Conservation (phyloP, 805 yeast genomes). For the Metschnikowia santaceciliae region DNA sequence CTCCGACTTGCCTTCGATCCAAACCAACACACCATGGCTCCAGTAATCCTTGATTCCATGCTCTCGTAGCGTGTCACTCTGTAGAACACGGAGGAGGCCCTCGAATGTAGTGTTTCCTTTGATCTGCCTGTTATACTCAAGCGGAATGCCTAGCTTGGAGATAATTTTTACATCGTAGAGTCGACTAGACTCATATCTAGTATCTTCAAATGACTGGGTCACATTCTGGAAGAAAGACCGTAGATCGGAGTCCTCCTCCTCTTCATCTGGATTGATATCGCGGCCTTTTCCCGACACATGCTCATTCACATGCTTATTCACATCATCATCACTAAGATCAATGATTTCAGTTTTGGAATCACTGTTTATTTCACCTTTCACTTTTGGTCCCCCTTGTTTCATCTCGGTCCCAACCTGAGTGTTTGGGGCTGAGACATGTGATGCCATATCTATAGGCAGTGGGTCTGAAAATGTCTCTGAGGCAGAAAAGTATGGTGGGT, state of each 20-base stretch:
- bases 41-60: constrained; percentile 7
- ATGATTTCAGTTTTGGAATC: neutral
- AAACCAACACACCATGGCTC: constrained; percentile 23
- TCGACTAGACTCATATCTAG: constrained; percentile 25
- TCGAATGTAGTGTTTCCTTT: constrained; percentile 9
- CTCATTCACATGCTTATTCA: neutral
- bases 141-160: constrained; percentile 22
- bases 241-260: constrained; percentile 11
- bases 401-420: neutral
- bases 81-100: constrained; percentile 6
- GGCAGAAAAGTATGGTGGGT: constrained; percentile 7
- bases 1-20: constrained; percentile 40
- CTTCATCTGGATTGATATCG: neutral
- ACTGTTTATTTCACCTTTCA: too few species aligned
- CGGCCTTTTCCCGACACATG: neutral
- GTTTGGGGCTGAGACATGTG: neutral
- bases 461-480: constrained; percentile 5
- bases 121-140: constrained; percentile 26
- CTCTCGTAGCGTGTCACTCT: constrained; percentile 8
- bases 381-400: too few species aligned
- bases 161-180: constrained; percentile 27
- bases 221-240: constrained; percentile 10
- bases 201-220: constrained; percentile 19
- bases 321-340: too few species aligned
- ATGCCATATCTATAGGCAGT: neutral